These are phyloP conservation scores for Exophiala xenobiotica DNA, from an alignment of 2,329 filamentous ascomycete genomes.

Conservation along the genomic window DNA sequence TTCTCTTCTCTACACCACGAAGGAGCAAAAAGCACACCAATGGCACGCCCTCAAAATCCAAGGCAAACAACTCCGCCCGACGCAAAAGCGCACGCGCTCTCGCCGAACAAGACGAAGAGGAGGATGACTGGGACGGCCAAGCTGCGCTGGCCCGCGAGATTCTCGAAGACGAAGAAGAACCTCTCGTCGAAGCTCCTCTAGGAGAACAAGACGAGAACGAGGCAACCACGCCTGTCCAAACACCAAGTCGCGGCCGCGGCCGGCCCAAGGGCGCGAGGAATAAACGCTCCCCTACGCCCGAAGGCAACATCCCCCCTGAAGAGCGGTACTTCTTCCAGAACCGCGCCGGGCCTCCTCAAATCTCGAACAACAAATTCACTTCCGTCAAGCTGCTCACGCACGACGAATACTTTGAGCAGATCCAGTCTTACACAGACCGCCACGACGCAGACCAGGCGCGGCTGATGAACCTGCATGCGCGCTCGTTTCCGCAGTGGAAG, in stretches of 20 bases:
- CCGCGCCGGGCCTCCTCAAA: slow-evolving; percentile 74
- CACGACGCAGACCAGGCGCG: slow-evolving; percentile 70
- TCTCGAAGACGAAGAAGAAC: slow-evolving; percentile 47
- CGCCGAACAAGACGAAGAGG: slow-evolving; percentile 67
- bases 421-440: slow-evolving; percentile 64
- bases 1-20: slow-evolving; percentile 43
- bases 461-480: slow-evolving; percentile 71
- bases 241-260: slow-evolving; percentile 55
- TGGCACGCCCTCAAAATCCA: slow-evolving; percentile 64
- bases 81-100: slow-evolving; percentile 78
- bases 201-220: slow-evolving; percentile 39
- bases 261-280: slow-evolving; percentile 57
- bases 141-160: slow-evolving; percentile 69
- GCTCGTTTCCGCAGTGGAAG: slow-evolving; percentile 85
- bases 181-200: slow-evolving; percentile 32
- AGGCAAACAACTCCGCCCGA: slow-evolving; percentile 80
- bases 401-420: slow-evolving; percentile 80
- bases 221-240: slow-evolving; percentile 44
- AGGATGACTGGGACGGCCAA: slow-evolving; percentile 60
- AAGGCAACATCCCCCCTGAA: slow-evolving; percentile 77
- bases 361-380: slow-evolving; percentile 80
- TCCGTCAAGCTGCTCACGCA: slow-evolving; percentile 77
- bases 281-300: slow-evolving; percentile 73
- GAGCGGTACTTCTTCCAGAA: slow-evolving; percentile 95
- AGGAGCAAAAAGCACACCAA: slow-evolving; percentile 31